Conservation (phyloP, 805 yeast species). For the Candida odintsovae region DNA sequence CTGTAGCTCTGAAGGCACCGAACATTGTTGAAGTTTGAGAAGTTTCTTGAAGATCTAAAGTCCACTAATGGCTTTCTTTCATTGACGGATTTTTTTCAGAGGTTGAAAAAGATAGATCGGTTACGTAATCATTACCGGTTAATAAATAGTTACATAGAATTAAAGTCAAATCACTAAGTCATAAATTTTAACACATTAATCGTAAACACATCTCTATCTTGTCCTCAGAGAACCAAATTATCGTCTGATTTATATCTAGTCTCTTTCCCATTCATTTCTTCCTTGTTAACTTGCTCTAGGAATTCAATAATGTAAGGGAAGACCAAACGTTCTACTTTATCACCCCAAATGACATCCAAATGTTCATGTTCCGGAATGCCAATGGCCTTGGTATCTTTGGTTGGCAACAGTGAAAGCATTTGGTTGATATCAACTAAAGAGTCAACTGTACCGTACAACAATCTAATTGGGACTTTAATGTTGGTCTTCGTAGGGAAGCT, state of each 20-base stretch:
- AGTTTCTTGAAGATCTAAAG: neutral
- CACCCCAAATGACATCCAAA: slow-evolving; percentile 86
- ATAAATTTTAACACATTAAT: neutral
- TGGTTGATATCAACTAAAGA: slow-evolving; percentile 82
- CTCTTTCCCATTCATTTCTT: slow-evolving; percentile 1
- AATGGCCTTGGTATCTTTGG: slow-evolving; percentile 38
- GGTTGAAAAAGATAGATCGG: neutral
- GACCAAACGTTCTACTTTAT: slow-evolving; percentile 46
- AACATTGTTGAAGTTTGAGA: slow-evolving; percentile 41
- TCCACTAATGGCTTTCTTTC: neutral
- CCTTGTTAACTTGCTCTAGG: slow-evolving; percentile 15
- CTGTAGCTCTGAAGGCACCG: slow-evolving; percentile 66
- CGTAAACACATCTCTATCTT: neutral
- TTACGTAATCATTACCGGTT: neutral
- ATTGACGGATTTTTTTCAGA: neutral
- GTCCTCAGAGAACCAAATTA: neutral
- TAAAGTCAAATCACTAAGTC: neutral
- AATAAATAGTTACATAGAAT: no score
- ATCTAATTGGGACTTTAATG: slow-evolving; percentile 63
- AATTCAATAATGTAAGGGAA: slow-evolving; percentile 36
- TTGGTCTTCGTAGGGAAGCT: slow-evolving; percentile 56
- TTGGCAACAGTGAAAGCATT: slow-evolving; percentile 65
- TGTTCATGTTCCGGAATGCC: slow-evolving; percentile 78
- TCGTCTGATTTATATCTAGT: slow-evolving; percentile 6
- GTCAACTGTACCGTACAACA: slow-evolving; percentile 77